phyloP scores from a whole-genome alignment of 2,329 filamentous ascomycete species.

The Metarhizium brunneum region DNA sequence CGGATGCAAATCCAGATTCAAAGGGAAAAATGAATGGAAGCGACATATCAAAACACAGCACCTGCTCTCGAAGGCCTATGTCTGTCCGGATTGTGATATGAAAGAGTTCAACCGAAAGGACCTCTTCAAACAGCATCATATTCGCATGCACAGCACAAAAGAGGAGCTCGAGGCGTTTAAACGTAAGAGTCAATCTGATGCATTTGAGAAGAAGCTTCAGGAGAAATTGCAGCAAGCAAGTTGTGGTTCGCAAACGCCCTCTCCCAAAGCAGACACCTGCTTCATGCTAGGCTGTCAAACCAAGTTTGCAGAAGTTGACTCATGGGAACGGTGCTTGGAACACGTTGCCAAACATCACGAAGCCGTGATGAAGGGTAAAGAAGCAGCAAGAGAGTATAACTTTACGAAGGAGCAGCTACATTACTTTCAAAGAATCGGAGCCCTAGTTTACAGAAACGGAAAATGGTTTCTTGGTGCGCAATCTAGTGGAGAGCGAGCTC shows the following conservation, averaged over 20 bases:
- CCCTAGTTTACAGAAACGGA: conserved; percentile 13
- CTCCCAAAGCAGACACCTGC: conserved; percentile 54
- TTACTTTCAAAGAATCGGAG: conserved; percentile 8
- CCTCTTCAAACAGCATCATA: conserved; percentile 78
- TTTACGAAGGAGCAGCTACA: conserved; percentile 2
- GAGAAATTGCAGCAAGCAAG: background rate
- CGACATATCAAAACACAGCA: conserved; percentile 78
- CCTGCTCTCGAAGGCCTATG: conserved; percentile 63
- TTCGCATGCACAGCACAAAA: conserved; percentile 63
- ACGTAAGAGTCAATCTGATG: conserved; percentile 22
- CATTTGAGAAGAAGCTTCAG: conserved; percentile 45
- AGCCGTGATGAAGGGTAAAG: background rate
- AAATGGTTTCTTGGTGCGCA: conserved; percentile 21
- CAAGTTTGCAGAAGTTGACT: conserved; percentile 49
- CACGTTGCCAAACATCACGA: conserved; percentile 79
- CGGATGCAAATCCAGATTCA: conserved; percentile 64
- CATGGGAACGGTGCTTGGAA: conserved; percentile 81
- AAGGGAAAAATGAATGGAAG: conserved; percentile 92
- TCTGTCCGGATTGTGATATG: conserved; percentile 60
- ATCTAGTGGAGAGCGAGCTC: conserved; percentile 2
- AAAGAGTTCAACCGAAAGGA: conserved; percentile 78
- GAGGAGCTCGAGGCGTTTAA: conserved; percentile 27
- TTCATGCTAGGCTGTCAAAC: conserved; percentile 49
- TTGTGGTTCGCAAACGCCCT: conserved; percentile 12
- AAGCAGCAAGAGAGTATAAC: background rate